A percentile compares a stretch with the other conserved stretches of the same genome.
phyloP scores from a whole-genome alignment of 2,329 filamentous ascomycete genomes.

The Diaporthe ilicicola region DNA sequence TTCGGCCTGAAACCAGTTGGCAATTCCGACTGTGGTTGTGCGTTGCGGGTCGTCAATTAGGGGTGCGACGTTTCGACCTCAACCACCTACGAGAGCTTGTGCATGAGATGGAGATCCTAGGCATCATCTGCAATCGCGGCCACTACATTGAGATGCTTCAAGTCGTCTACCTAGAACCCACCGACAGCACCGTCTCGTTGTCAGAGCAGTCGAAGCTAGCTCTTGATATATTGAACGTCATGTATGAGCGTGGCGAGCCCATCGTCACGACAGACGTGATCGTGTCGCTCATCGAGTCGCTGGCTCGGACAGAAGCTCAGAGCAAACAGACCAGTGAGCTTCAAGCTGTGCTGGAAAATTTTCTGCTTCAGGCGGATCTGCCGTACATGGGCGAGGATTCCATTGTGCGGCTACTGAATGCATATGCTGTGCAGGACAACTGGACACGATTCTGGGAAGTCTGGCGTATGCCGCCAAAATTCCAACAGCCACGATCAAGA shows the following conservation, averaged over 20 bases:
- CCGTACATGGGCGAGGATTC: constrained; percentile 49
- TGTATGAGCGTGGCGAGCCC: constrained; percentile 54
- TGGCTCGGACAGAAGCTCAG: constrained; percentile 44
- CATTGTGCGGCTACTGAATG: constrained; percentile 52
- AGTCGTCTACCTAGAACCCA: constrained; percentile 45
- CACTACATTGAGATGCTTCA: constrained; percentile 49
- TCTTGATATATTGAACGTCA: constrained; percentile 53
- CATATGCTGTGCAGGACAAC: constrained; percentile 55
- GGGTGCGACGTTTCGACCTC: constrained; percentile 30
- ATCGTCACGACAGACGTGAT: constrained; percentile 58
- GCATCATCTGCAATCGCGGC: constrained; percentile 45
- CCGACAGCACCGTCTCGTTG: constrained; percentile 36
- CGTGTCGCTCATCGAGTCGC: constrained; percentile 55
- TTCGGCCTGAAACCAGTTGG: constrained; percentile 45
- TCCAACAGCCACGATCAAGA: constrained; percentile 56
- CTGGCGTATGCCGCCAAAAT: constrained; percentile 64
- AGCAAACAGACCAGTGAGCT: constrained; percentile 47
- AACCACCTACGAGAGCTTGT: constrained; percentile 41
- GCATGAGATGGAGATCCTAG: constrained; percentile 49
- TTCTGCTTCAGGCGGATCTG: constrained; percentile 49
- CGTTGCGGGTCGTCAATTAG: constrained; percentile 37
- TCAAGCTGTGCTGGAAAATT: constrained; percentile 53
- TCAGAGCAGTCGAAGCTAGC: constrained; percentile 48
- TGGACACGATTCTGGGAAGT: constrained; percentile 68
- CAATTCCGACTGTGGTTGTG: constrained; percentile 44